A percentile compares a stretch with the other conserved stretches of the same genome.
Conservation (phyloP, 768 basidiomycete species). For the Rhodotorula babjevae region DNA sequence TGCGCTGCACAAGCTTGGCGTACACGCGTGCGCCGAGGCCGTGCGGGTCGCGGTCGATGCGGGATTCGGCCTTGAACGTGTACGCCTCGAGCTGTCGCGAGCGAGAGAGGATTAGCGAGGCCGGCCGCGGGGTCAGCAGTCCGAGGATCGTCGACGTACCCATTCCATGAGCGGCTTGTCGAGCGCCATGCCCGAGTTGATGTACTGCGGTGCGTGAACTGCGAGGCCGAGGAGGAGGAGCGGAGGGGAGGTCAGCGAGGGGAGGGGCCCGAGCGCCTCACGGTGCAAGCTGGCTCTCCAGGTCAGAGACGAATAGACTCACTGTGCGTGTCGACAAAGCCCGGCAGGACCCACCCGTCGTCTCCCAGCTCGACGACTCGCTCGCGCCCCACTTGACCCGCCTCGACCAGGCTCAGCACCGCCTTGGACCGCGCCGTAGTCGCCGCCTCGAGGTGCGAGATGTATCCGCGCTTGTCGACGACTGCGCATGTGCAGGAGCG, state of each 20-base stretch:
- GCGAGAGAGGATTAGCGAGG: constrained; percentile 40
- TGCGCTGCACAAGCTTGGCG: constrained; percentile 59
- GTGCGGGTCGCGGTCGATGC: constrained; percentile 59
- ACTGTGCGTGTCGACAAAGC: constrained; percentile 40
- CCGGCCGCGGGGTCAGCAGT: too few relatives aligned
- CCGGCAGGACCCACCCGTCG: constrained; percentile 21
- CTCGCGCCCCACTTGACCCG: background rate
- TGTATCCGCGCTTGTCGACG: constrained; percentile 17
- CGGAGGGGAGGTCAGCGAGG: background rate
- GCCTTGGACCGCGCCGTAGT: background rate
- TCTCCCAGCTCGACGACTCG: background rate
- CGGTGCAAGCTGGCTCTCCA: too few relatives aligned
- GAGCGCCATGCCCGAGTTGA: constrained; percentile 80
- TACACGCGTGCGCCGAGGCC: constrained; percentile 65
- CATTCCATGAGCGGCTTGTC: constrained; percentile 55
- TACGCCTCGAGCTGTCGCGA: constrained; percentile 67
- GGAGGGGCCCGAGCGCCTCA: background rate
- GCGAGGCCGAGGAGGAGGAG: background rate
- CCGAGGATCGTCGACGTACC: constrained; percentile 22
- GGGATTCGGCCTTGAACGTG: constrained; percentile 74
- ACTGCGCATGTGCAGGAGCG: background rate
- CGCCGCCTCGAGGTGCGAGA: constrained; percentile 3
- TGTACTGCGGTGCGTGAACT: constrained; percentile 79
- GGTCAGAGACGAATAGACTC: background rate
- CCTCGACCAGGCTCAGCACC: background rate